Base-by-base conservation (phyloP, 2,329 filamentous ascomycete genomes). In the Colletotrichum cordylinicola region DNA sequence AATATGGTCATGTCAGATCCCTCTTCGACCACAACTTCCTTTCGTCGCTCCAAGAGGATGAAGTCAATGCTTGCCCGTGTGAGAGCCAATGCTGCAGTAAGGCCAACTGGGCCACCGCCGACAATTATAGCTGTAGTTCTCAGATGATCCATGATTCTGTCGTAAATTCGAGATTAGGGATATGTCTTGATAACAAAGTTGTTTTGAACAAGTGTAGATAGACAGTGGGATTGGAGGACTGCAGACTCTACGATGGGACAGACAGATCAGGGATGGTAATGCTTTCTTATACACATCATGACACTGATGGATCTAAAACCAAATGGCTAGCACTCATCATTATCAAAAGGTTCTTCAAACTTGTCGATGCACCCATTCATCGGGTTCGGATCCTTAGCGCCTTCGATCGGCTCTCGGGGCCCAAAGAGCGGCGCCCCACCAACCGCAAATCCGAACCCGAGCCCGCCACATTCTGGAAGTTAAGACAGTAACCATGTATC, bases 1-100 rank as follows among this genome's bases (percentile, higher is more conserved):
- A 81, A 76, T 67, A 87, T 75, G 16, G 83, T 79, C 67, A 85
- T 76, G 79, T 83, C 79, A 24, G 81, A 79, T 27, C 80, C 79
- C 16, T 81, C 80, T 76, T 85, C 79, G 55, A 80, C 72, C 74
- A 82, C 72, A 12, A 83, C 33, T 1, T 78, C 76, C 2, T 77
- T 33, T 2, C 82, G 81, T 13, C 80, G 55, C 31, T 75, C 73
- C 8, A 75, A 37, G 27, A 75, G 7, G 33, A 64, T 60, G 35
- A 68, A 71, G 16, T 67, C 61, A n/a, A 72, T 37, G n/a, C 78
- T 77, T 7, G 81, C 82, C 4, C 67, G 78, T 6, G 74, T 72
- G 2, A 83, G 77, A 1, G 80, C 77, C 16, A 82, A 80, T 2
- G 82, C 82, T 2, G 82, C 79, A 0, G 76, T 78, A 3, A 83